Conservation (phyloP, 768 basidiomycete species). For the Boletellus ananiceps region DNA sequence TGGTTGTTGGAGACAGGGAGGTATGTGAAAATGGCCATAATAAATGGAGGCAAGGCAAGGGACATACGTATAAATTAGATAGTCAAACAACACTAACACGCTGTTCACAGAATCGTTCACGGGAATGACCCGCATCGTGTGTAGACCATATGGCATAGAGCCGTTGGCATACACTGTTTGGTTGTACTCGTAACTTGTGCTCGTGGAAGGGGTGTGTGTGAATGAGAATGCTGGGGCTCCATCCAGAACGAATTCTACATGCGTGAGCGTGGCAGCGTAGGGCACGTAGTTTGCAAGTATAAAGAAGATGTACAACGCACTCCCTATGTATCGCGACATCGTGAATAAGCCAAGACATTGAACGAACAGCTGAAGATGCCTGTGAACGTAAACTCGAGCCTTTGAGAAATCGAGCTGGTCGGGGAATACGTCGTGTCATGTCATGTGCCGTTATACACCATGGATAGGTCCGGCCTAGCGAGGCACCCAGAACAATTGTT, state of each 20-base stretch:
- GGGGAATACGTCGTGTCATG: conserved; percentile 8
- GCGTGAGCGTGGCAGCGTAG: background rate
- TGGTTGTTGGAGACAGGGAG: too few relatives aligned
- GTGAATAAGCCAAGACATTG: background rate
- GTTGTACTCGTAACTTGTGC: conserved; percentile 9
- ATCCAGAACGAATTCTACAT: conserved; percentile 10
- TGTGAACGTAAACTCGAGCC: conserved; percentile 7
- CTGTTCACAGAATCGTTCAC: background rate
- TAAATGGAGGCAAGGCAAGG: too few relatives aligned
- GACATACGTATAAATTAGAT: conserved; percentile 16
- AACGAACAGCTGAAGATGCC: background rate
- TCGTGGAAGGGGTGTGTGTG: background rate
- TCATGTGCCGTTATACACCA: conserved; percentile 14
- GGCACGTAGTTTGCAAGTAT: conserved; percentile 5
- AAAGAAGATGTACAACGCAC: conserved; percentile 15
- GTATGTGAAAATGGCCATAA: too few relatives aligned
- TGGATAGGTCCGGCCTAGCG: background rate
- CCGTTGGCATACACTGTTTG: conserved; percentile 9
- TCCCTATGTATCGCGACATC: conserved; percentile 4
- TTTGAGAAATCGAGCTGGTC: background rate
- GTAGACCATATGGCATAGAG: conserved; percentile 1
- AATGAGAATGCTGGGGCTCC: background rate
- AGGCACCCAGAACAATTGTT: conserved; percentile 1
- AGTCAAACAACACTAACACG: conserved; percentile 15
- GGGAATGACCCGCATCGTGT: conserved; percentile 7